These are phyloP conservation scores for Chaetomium strumarium DNA, from an alignment of 2,329 filamentous ascomycete genomes.

Conservation along the genomic window DNA sequence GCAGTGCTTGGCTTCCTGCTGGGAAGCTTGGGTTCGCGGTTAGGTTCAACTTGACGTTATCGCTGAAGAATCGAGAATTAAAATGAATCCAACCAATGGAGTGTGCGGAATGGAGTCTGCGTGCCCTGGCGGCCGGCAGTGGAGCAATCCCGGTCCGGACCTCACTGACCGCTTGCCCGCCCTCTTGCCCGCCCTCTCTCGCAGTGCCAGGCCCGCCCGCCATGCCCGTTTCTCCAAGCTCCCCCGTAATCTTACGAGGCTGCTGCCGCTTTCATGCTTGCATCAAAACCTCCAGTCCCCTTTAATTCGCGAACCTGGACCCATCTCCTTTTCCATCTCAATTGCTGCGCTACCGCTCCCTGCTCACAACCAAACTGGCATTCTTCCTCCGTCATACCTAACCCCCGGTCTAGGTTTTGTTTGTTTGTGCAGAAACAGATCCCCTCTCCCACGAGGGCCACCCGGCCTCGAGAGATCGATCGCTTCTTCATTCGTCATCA, in stretches of 20 bases:
- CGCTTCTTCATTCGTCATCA: slow-evolving; percentile 22
- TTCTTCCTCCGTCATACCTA: slow-evolving; percentile 1
- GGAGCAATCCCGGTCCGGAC: background rate
- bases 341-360: slow-evolving; percentile 12
- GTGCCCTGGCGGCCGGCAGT: slow-evolving; percentile 7
- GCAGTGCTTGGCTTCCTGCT: background rate
- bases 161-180: slow-evolving; percentile 15
- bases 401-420: slow-evolving; percentile 3
- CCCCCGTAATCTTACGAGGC: slow-evolving; percentile 24
- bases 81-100: background rate
- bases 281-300: slow-evolving; percentile 19
- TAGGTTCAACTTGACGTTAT: background rate
- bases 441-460: slow-evolving; percentile 3
- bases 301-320: slow-evolving; percentile 16
- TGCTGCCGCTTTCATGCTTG: slow-evolving; percentile 16
- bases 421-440: slow-evolving; percentile 14
- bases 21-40: background rate
- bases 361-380: slow-evolving; percentile 5
- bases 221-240: slow-evolving; percentile 17
- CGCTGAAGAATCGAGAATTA: background rate
- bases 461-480: slow-evolving; percentile 18
- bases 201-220: slow-evolving; percentile 13
- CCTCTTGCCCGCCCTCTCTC: background rate
- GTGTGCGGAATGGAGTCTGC: slow-evolving; percentile 5
- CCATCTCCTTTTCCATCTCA: slow-evolving; percentile 17